phyloP scores from a whole-genome alignment of 768 basidiomycete genomes.

The Pholiota conissans region DNA sequence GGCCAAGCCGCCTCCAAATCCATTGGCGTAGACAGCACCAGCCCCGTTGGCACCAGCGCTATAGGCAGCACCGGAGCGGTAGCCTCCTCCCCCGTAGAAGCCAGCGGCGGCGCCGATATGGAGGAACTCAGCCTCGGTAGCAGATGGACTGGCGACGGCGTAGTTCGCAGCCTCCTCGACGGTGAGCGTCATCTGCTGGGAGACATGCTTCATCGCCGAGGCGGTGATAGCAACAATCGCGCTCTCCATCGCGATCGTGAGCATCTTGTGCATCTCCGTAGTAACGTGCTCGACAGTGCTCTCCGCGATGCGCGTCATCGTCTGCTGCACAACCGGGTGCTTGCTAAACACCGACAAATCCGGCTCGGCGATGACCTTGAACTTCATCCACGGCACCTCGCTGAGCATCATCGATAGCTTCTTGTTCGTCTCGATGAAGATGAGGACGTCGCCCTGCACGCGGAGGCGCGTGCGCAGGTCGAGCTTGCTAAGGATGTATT shows the following conservation, averaged over 20 bases:
- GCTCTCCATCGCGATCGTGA: conserved; percentile 18
- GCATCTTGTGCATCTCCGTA: conserved; percentile 15
- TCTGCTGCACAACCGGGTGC: conserved; percentile 21
- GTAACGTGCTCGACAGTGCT: conserved; percentile 21
- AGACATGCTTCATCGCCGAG: conserved; percentile 19
- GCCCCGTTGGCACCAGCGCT: neutral
- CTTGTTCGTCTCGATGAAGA: conserved; percentile 19
- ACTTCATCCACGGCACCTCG: conserved; percentile 28
- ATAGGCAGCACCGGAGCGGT: neutral
- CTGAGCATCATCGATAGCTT: conserved; percentile 22
- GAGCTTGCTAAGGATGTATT: conserved; percentile 13
- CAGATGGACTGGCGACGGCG: conserved; percentile 17
- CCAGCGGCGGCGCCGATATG: conserved; percentile 7
- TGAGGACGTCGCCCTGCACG: conserved; percentile 11
- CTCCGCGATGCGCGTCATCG: conserved; percentile 19
- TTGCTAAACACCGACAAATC: conserved; percentile 20
- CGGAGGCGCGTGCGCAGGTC: conserved; percentile 19
- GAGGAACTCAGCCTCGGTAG: conserved; percentile 16
- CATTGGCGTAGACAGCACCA: neutral
- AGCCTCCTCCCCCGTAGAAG: conserved; percentile 1
- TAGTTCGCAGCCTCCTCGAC: conserved; percentile 11
- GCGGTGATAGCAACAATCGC: conserved; percentile 17
- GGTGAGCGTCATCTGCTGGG: conserved; percentile 12
- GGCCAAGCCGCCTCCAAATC: neutral
- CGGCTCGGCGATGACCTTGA: conserved; percentile 26